Evolutionary conservation across 106 monocot genomes (phyloP), one percentile per base, ranked within the genome.

Genomic region (Triglochin maritima): DNA sequence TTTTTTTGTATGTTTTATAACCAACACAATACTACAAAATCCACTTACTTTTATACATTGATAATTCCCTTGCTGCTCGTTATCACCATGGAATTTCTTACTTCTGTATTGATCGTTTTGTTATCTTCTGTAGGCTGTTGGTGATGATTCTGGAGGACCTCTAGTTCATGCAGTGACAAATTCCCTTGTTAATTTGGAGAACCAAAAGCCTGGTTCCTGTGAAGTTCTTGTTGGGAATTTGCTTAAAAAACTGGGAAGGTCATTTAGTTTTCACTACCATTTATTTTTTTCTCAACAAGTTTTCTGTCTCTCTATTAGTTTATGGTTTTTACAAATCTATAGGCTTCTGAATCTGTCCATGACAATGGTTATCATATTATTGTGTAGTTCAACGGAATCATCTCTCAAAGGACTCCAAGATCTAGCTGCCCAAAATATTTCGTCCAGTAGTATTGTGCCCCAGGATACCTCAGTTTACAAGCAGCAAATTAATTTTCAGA

Each of bases 231-330:
- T 92, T 59, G 68, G 66, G 65, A 79, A 59, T 48, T 70, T 92
- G 73, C 69, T 92, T 9, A 80, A 87, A 47, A 73, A 74, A 46
- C 71, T 92, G 49, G 85, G 74, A 72, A 87, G 87, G 85, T 92
- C 17, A 29, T 29, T 3, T 43, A 9, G 17, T 51, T 63, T 14
- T 52, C 44, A 56, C 50, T 44, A 1, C 62, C 29, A 56, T 29
- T 46, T n/a, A n/a, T n/a, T 46, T 51, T 60, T 55, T 67, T 60
- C 29, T 29, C 44, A 46, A 53, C 49, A 50, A 14, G 14, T 67
- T 14, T 3, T 13, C 45, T 71, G n/a, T 59, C 5, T 3, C 9
- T 60, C 4, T 48, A 46, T 10, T 45, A 15, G 57, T 46, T 47
- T 45, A 42, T 46, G 4, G 61, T 48, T 51, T 3, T 12, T 62